phyloP scores from a whole-genome alignment of 352 stramenopile genomes.

The Globisporangium megalacanthum region DNA sequence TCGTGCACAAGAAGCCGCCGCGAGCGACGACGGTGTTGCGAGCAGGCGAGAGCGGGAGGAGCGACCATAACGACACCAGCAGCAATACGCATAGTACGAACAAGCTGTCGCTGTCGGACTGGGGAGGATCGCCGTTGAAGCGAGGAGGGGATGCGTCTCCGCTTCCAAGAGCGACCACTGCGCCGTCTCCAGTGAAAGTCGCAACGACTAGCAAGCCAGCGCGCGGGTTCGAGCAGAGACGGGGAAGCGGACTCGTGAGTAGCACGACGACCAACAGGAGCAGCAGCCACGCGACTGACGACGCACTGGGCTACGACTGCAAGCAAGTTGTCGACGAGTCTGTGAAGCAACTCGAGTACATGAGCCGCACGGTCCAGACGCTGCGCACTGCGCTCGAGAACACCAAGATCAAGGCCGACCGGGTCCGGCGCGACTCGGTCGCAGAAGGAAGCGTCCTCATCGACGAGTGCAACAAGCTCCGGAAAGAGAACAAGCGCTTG shows the following conservation, averaged over 20 bases:
- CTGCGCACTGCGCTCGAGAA: slow-evolving; percentile 58
- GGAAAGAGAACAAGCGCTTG: slow-evolving; percentile 71
- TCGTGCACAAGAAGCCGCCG: slow-evolving; percentile 52
- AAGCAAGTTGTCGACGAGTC: slow-evolving; percentile 74
- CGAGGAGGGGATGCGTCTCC: not conserved
- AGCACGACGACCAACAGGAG: not conserved
- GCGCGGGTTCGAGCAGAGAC: not conserved
- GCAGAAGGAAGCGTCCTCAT: slow-evolving; percentile 73
- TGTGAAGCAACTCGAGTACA: slow-evolving; percentile 76
- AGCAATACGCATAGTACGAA: not conserved
- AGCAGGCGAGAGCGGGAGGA: not conserved
- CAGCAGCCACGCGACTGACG: slow-evolving; percentile 21
- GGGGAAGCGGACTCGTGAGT: not conserved
- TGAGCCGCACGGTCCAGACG: slow-evolving; percentile 70
- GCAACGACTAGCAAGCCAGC: not conserved
- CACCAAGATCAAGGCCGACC: slow-evolving; percentile 59
- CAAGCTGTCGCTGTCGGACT: not conserved
- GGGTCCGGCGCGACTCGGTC: slow-evolving; percentile 65
- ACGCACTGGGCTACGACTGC: slow-evolving; percentile 62
- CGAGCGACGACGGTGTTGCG: slow-evolving; percentile 13
- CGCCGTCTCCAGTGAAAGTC: slow-evolving; percentile 11
- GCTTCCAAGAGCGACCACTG: slow-evolving; percentile 3
- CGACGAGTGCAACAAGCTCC: slow-evolving; percentile 72
- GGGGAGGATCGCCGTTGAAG: slow-evolving; percentile 1
- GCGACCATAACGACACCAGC: not conserved